phyloP scores from a whole-genome alignment of 106 monocot species.

The Apostasia shenzhenica region DNA sequence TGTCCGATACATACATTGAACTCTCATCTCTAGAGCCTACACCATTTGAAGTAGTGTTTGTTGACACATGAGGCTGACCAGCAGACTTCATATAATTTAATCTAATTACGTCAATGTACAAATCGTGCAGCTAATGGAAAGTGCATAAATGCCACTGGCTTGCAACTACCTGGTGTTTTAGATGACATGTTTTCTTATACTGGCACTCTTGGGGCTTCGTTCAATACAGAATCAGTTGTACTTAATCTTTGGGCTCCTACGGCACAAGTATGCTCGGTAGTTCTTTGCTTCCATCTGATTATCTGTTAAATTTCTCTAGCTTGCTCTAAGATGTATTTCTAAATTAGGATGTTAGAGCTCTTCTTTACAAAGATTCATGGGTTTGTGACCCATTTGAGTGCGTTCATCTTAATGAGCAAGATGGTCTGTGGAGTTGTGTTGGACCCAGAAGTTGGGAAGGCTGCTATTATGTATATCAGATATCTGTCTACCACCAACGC shows the following conservation, averaged over 20 bases:
- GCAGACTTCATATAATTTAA: too few relatives aligned
- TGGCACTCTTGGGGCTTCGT: conserved; percentile 77
- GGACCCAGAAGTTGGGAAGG: conserved; percentile 70
- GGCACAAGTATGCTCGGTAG: conserved; percentile 51
- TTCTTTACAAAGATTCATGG: conserved; percentile 41
- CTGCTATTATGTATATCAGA: conserved; percentile 71
- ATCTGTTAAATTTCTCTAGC: not conserved
- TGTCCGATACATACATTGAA: too few relatives aligned
- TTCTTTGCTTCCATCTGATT: not conserved
- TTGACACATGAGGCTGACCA: too few relatives aligned
- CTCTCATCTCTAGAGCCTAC: too few relatives aligned
- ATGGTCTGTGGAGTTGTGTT: conserved; percentile 66
- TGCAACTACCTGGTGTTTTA: conserved; percentile 84
- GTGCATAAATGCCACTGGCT: conserved; percentile 49
- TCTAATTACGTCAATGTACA: too few relatives aligned
- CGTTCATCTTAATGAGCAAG: conserved; percentile 50
- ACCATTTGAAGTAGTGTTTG: too few relatives aligned
- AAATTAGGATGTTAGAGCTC: conserved; percentile 43
- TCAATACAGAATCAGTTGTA: conserved; percentile 31
- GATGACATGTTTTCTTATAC: conserved; percentile 78
- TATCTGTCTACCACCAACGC: conserved; percentile 65
- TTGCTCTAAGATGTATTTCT: not conserved
- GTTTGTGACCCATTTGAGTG: conserved; percentile 24
- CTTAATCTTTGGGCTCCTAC: conserved; percentile 92
- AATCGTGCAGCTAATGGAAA: conserved; percentile 36